Evolutionary conservation across 1,139 yeast species (phyloP).

Genomic region (Candida dubliniensis): DNA sequence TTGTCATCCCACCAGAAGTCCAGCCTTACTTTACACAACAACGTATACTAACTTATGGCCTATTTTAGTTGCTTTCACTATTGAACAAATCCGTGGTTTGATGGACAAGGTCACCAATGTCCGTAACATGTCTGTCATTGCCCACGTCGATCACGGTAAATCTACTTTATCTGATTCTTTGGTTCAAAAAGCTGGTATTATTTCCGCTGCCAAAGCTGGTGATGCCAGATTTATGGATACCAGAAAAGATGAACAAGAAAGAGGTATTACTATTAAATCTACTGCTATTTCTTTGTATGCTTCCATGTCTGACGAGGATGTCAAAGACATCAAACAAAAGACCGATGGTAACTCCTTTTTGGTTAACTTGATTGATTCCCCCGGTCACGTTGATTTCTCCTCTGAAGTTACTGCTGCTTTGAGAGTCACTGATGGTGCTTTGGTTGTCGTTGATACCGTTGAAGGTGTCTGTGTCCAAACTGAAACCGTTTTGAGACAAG

Average conservation of each 20-base stretch:
- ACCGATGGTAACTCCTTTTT: slow-evolving; percentile 93
- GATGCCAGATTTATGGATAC: slow-evolving; percentile 99
- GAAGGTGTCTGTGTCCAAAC: slow-evolving; percentile 99
- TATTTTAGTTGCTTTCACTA: slow-evolving; percentile 64
- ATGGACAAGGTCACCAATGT: slow-evolving; percentile 99
- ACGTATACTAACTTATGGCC: slow-evolving; percentile 9
- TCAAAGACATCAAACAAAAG: slow-evolving; percentile 94
- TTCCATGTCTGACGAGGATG: slow-evolving; percentile 86
- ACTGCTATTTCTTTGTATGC: slow-evolving; percentile 97
- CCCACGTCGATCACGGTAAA: slow-evolving; percentile 99
- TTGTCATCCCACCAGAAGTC: not conserved
- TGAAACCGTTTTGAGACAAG: slow-evolving; percentile 99
- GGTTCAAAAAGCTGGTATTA: slow-evolving; percentile 99
- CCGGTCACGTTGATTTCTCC: slow-evolving; percentile 99
- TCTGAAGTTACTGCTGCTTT: slow-evolving; percentile 99
- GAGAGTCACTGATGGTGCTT: slow-evolving; percentile 99
- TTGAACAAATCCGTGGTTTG: slow-evolving; percentile 95
- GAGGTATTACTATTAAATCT: slow-evolving; percentile 99
- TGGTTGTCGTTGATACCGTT: slow-evolving; percentile 98
- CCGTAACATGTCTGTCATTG: slow-evolving; percentile 99
- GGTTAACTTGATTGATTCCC: slow-evolving; percentile 98
- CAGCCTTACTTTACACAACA: not conserved
- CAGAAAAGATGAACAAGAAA: slow-evolving; percentile 99
- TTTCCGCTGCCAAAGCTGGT: slow-evolving; percentile 99
- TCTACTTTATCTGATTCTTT: slow-evolving; percentile 98